Evolutionary conservation across 169 alveolate genomes (phyloP), one percentile per base, ranked within the genome.

Genomic region (Eimeria brunetti): DNA sequence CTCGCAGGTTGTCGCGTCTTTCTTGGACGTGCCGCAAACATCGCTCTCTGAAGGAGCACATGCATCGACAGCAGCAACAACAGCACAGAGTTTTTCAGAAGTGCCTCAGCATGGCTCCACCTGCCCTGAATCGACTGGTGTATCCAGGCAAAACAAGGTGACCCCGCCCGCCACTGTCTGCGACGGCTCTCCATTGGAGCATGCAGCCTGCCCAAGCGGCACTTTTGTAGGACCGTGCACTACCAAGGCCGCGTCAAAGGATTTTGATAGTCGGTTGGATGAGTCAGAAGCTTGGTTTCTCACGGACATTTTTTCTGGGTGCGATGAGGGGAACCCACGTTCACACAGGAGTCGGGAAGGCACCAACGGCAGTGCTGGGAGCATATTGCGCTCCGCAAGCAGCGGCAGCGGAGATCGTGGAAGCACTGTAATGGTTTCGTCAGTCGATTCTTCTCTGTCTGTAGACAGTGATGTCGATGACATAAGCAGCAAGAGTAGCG

Each of bases 261-360:
- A 9, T 14, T 44, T 22, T 27, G 64, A 22, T 51, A 85, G 91
- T 36, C 91, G 91, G 7, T 60, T 85, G 58, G 80, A 85, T 6
- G 91, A 85, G 30, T 53, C 91, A 56, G 91, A 85, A 24, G 80
- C 58, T 14, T 85, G 91, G 91, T 85, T 85, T 24, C 62, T 85
- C 14, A 85, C 91, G 7, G 91, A 85, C 36, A 33, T 85, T 62
- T 18, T 85, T 2, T 46, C 80, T 36, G 91, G 91, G 58, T 36
- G 69, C 80, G 91, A 85, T 20, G 91, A 85, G 56, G 53, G 64
- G 53, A 58, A 30, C n/a, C n/a, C 51, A 33, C 71, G 12, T 53
- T 71, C 44, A 33, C 22, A 24, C 14, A 30, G 27, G n/a, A 11
- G 33, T 36, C 80, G 80, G 36, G 33, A 36, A 9, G 46, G 80